phyloP scores from a whole-genome alignment of 768 basidiomycete genomes.

The Boletus rubroflammeus region DNA sequence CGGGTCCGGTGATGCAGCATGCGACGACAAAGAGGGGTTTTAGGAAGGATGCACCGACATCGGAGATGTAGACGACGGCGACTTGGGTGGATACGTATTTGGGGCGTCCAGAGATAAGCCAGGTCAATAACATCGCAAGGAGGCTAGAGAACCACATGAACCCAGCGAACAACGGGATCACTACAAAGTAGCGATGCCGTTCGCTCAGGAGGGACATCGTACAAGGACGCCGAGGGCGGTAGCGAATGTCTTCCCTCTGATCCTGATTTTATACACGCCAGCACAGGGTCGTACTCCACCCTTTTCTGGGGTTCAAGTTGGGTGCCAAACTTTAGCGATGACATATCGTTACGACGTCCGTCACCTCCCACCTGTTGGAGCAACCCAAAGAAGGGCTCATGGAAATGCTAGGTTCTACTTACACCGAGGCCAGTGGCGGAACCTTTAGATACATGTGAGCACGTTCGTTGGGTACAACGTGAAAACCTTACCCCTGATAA shows the following conservation, averaged over 20 bases:
- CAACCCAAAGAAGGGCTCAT: background rate
- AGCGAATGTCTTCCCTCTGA: background rate
- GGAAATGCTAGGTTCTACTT: background rate
- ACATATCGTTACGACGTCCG: no score
- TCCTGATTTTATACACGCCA: conserved; percentile 6
- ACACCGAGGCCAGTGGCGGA: no score
- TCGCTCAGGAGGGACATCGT: conserved; percentile 16
- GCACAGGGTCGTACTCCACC: background rate
- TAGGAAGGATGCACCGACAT: conserved; percentile 67
- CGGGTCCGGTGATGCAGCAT: conserved; percentile 57
- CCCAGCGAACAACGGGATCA: conserved; percentile 58
- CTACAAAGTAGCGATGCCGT: conserved; percentile 56
- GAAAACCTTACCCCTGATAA: background rate
- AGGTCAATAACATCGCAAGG: conserved; percentile 67
- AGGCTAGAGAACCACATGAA: conserved; percentile 72
- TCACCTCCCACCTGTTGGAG: no score
- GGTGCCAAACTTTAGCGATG: background rate
- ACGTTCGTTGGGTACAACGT: background rate
- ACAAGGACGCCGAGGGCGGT: background rate
- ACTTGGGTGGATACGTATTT: conserved; percentile 49
- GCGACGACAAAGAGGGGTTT: conserved; percentile 75
- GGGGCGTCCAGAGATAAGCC: conserved; percentile 60
- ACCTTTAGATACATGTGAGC: background rate
- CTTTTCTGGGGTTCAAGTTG: background rate
- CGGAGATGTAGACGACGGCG: conserved; percentile 70